Evolutionary conservation across 768 basidiomycete genomes (phyloP).

Genomic region (Russula earlei): DNA sequence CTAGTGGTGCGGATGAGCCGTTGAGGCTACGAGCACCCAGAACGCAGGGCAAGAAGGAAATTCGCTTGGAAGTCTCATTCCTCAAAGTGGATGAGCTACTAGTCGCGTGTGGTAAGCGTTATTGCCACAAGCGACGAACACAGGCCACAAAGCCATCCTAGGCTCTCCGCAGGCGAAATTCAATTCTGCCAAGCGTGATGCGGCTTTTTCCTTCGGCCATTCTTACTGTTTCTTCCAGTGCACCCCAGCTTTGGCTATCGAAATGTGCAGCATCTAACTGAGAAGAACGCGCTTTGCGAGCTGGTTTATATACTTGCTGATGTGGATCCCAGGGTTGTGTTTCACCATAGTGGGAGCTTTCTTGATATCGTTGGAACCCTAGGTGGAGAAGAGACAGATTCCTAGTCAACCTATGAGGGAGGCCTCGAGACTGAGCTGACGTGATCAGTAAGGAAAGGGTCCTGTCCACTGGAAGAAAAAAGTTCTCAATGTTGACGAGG

Average conservation of each 20-base stretch:
- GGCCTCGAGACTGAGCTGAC: slow-evolving; percentile 53
- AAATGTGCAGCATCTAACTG: slow-evolving; percentile 24
- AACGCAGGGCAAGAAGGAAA: not conserved
- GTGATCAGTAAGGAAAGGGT: slow-evolving; percentile 53
- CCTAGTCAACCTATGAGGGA: slow-evolving; percentile 48
- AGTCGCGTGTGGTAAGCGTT: not conserved
- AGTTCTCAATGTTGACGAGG: not conserved
- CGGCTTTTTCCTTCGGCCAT: slow-evolving; percentile 50
- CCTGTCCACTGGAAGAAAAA: slow-evolving; percentile 47
- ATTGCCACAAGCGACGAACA: not conserved
- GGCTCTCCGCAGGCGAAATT: slow-evolving; percentile 4
- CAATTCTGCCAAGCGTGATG: slow-evolving; percentile 42
- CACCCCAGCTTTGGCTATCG: slow-evolving; percentile 34
- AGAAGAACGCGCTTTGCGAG: slow-evolving; percentile 9
- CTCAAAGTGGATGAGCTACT: not conserved
- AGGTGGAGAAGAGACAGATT: slow-evolving; percentile 40
- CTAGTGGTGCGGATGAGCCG: not conserved
- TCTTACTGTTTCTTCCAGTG: slow-evolving; percentile 43
- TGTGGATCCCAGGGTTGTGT: slow-evolving; percentile 9
- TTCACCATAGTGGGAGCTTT: slow-evolving; percentile 10
- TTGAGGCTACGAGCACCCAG: not conserved
- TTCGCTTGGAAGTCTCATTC: not conserved
- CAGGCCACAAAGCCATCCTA: not conserved
- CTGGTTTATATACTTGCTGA: slow-evolving; percentile 12
- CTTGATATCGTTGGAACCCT: slow-evolving; percentile 24